Evolutionary conservation across 306 rosid species (phyloP).

Genomic region (Adenanthera pavonina): DNA sequence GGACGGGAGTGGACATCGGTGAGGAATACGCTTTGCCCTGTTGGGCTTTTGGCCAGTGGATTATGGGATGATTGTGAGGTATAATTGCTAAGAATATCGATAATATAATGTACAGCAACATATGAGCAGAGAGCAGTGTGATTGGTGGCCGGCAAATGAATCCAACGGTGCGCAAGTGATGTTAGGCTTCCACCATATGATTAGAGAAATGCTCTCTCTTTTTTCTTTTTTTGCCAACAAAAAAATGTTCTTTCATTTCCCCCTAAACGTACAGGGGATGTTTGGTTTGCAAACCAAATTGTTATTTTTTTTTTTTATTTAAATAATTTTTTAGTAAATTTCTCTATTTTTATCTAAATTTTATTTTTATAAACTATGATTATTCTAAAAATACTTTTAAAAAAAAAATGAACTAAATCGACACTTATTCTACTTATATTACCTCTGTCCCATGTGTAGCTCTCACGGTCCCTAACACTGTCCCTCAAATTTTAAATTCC

Average conservation of each 20-base stretch:
- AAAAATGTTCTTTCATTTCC: slow-evolving; percentile 29
- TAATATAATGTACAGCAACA: no score
- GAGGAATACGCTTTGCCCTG: slow-evolving; percentile 50
- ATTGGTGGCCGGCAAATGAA: slow-evolving; percentile 40
- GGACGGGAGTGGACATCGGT: slow-evolving; percentile 45
- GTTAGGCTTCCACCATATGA: slow-evolving; percentile 18
- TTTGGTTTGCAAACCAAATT: no score
- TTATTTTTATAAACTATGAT: no score
- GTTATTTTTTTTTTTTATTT: no score
- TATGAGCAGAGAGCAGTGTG: slow-evolving; percentile 17
- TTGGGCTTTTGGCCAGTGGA: not conserved
- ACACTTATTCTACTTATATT: not conserved
- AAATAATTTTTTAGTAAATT: no score
- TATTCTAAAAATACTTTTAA: no score
- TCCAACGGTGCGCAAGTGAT: slow-evolving; percentile 47
- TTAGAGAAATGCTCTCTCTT: not conserved
- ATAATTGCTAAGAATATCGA: not conserved
- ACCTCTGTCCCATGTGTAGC: not conserved
- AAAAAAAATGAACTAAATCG: no score
- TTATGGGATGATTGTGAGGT: slow-evolving; percentile 16
- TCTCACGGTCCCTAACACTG: not conserved
- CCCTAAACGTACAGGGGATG: no score
- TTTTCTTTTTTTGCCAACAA: no score
- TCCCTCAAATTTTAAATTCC: not conserved
- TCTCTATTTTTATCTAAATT: no score